Evolutionary conservation across 1,139 yeast species (phyloP), one percentile per base, ranked within the genome.

Genomic region (Lodderomyces beijingensis): DNA sequence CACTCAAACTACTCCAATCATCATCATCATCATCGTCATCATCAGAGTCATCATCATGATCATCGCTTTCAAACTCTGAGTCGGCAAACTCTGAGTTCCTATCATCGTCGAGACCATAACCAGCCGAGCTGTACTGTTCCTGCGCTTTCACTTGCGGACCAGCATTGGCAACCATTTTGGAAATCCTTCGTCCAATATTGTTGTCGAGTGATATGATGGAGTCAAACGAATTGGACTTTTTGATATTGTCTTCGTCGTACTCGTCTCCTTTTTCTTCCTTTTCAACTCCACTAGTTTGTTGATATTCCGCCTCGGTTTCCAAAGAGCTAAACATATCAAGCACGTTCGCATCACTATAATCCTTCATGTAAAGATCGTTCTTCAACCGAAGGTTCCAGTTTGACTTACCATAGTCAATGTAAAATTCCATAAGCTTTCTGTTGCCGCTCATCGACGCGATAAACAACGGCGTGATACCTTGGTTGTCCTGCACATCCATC

Each of bases 391-490:
- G 57, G 42, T 72, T 68, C 43, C 78, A 65, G 46, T 77, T 80
- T 1, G 93, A 86, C 45, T 73, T 77, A 53, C 83, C 79, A 23
- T 23, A 23, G 27, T 70, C 75, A 28, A 79, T 55, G 43, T 82
- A 66, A 32, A 78, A 56, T 32, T 68, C 61, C 38, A 80, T 78
- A 39, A 80, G 65, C 29, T 73, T 75, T 30, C 84, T 62, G 49
- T 81, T 74, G 11, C 96, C 96, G 43, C 72, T 65, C 47, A 88
- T 58, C 15, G 89, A 77, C 0, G 96, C 95, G 51, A 83, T 78
- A 56, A 88, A 95, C 37, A 91, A 64, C 9, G 97, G 94, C 0
- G 95, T 82, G 44, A 78, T 74, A 1, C 95, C 96, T 53, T 82
- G 85, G 31, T 71, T 68, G 53, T 89, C 97, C 45, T 74, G 74